Evolutionary conservation across 768 basidiomycete genomes (phyloP), one percentile per base, ranked within the genome.

Genomic region (Boletus sp.): DNA sequence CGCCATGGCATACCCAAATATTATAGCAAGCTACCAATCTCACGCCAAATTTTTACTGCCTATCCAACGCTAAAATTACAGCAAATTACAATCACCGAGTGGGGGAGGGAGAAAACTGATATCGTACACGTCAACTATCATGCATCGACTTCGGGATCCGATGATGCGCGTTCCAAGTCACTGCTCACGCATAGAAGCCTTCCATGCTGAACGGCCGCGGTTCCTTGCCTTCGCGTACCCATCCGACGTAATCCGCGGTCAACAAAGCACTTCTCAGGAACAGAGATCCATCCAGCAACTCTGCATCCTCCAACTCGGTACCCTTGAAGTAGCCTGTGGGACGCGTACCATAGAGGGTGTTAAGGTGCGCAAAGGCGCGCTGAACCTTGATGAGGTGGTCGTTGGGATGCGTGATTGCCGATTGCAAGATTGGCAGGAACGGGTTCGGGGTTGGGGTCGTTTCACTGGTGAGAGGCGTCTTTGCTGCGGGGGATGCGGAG

Each of bases 381-480:
- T 76, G 73, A 17, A 70, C 60, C 51, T 76, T 75, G 44, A 60
- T 10, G 9, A 74, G 7, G 45, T 75, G 76, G 10, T 75, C 75
- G 5, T 57, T 48, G 0, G 75, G 75, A 54, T 77, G 72, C 0
- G 68, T 47, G 37, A 79, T 65, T 9, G 72, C 64, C 4, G 70
- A 69, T 51, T 79, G 73, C 41, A 80, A 62, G 59, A 79, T 67
- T 0, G 71, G 66, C 6, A 77, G 54, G 73, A 79, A 80, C 0
- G 69, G 63, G 50, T 80, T 80, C 3, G 76, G 72, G 3, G n/a
- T 54, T 2, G 60, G 57, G 1, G 52, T 58, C 28, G 54, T 62
- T 35, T 60, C 65, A 3, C 59, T 62, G 8, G 55, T 60, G 28
- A 46, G 8, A 0, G 67, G 47, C 0, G 49, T 44, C n/a, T 39